Evolutionary conservation across 805 yeast species (phyloP), one percentile per base, ranked within the genome.

Genomic region (Spathaspora girioi): DNA sequence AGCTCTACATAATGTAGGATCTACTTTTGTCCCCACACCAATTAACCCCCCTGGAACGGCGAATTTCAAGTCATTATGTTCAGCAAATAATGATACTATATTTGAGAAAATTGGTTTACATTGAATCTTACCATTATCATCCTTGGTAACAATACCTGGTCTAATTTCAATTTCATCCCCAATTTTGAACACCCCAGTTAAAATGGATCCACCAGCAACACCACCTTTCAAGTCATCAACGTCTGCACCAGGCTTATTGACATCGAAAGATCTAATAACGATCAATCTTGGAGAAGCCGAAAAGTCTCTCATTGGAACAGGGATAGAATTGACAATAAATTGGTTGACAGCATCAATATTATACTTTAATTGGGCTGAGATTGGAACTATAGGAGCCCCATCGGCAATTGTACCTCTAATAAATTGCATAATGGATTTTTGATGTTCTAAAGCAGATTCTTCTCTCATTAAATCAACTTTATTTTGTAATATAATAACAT

Each of bases 41-140:
- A 94, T 96, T 69, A 94, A 82, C 57, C 99, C 99, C 85, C 99
- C 99, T 45, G 99, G 99, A 64, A 94, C 99, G 53, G 99, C 99
- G 65, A 93, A 94, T 71, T 94, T 94, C 73, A 94, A 83, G 70
- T 92, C 97, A 66, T 94, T 96, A 75, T 94, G 92, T 75, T 94
- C 99, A 53, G 99, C 98, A 69, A 92, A 93, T 60, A 94, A 78
- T 12, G 98, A 88, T 48, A 90, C 94, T 66, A 94, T 90, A 65
- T 90, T 86, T 51, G 97, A 91, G 77, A 87, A 89, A 66, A 94
- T 93, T 45, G 98, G 97, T 70, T 87, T 88, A 80, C 97, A 92
- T 77, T 87, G 96, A 63, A 93, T 89, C 71, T 87, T 89, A 58
- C 86, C 83, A 59, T 79, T 80, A 64, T 89, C 96, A 70, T 89